These are phyloP conservation scores for Paxillus rubicundulus DNA, from an alignment of 768 basidiomycete species.

Conservation along the genomic window DNA sequence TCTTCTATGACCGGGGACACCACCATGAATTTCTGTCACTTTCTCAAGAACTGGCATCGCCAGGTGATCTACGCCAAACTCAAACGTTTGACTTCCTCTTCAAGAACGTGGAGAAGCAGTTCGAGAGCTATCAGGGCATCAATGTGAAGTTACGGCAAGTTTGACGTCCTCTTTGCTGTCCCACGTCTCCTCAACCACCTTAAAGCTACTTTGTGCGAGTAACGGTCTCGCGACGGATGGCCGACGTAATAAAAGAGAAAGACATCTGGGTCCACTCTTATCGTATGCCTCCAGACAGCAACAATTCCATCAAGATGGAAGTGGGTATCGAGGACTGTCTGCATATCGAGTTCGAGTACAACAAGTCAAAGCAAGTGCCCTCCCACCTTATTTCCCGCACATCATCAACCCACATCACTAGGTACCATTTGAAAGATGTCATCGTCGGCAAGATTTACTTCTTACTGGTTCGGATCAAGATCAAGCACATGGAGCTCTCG, in stretches of 20 bases:
- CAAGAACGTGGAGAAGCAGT: conserved; percentile 99
- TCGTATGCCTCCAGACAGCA: conserved; percentile 97
- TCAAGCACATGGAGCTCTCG: conserved; percentile 99
- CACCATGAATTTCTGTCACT: conserved; percentile 97
- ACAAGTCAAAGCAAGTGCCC: conserved; percentile 88
- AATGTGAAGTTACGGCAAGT: conserved; percentile 93
- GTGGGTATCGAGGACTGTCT: conserved; percentile 99
- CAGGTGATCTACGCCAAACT: conserved; percentile 95
- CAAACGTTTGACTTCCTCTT: conserved; percentile 97
- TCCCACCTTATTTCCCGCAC: not conserved
- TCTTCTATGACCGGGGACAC: conserved; percentile 97
- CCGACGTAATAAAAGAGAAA: conserved; percentile 88
- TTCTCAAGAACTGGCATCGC: conserved; percentile 91
- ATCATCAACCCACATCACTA: conserved; percentile 30
- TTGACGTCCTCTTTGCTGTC: not conserved
- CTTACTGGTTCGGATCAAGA: conserved; percentile 96
- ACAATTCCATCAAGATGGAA: conserved; percentile 99
- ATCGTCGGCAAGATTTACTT: conserved; percentile 99
- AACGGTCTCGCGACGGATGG: conserved; percentile 86
- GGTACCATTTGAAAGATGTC: conserved; percentile 98
- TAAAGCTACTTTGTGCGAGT: conserved; percentile 89
- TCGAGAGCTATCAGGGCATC: conserved; percentile 96
- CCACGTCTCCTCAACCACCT: conserved; percentile 5
- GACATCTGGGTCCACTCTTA: conserved; percentile 98
- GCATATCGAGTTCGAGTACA: conserved; percentile 99